A percentile compares a stretch with the other conserved stretches of the same genome.
Conservation (phyloP, 2,329 filamentous ascomycete genomes). For the Microcera coccophila region DNA sequence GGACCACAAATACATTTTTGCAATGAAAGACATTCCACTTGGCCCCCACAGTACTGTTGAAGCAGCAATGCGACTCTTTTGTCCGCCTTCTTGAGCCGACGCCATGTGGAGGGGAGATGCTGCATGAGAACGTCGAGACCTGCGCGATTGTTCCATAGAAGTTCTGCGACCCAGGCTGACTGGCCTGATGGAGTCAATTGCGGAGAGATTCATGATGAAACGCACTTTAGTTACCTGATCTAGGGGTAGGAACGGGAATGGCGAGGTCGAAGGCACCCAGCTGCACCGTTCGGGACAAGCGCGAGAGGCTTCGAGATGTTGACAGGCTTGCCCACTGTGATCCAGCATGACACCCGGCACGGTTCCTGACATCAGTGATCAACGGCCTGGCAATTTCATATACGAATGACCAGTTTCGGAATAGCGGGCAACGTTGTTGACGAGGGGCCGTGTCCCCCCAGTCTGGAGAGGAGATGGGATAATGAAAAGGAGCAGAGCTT, state of each 20-base stretch:
- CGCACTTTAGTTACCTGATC: conserved; percentile 4
- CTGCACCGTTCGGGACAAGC: conserved; percentile 12
- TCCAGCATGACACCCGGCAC: conserved; percentile 9
- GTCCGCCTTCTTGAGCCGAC: conserved; percentile 23
- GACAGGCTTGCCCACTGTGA: conserved; percentile 19
- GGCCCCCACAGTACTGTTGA: conserved; percentile 8
- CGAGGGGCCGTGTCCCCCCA: conserved; percentile 16
- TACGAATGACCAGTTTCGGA: conserved; percentile 21
- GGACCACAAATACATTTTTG: too few relatives aligned
- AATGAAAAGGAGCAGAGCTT: too few relatives aligned
- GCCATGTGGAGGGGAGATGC: conserved; percentile 21
- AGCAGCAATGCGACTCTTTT: conserved; percentile 5
- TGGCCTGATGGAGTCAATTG: conserved; percentile 16
- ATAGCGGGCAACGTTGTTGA: conserved; percentile 9
- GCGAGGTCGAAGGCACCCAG: conserved; percentile 1
- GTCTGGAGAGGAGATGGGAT: too few relatives aligned
- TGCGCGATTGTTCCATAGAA: conserved; percentile 18
- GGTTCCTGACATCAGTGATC: conserved; percentile 26
- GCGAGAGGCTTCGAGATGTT: conserved; percentile 8
- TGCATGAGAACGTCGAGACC: conserved; percentile 4
- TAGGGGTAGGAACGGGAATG: neutral
- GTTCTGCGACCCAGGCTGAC: conserved; percentile 19
- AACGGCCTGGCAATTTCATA: conserved; percentile 14
- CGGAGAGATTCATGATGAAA: conserved; percentile 22
- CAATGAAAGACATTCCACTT: neutral